Base-by-base conservation (phyloP, 768 basidiomycete species). In the Leccinum boreale region DNA sequence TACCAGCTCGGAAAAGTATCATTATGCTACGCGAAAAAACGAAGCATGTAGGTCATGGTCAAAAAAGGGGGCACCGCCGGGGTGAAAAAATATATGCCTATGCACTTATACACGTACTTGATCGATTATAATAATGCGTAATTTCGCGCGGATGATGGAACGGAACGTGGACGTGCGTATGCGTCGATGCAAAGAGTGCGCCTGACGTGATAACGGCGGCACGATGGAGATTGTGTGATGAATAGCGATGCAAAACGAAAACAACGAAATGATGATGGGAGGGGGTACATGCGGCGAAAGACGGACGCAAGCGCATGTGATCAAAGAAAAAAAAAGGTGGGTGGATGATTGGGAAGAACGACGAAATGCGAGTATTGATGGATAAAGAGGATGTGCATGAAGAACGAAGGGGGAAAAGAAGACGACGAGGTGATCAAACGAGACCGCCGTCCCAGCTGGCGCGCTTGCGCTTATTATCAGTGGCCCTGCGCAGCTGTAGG, bases 381-480 rank as follows among this genome's bases (percentile, higher is more conserved):
- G 63, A 57, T 53, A 59, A 65, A 56, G 45, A 55, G 51, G 52
- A 46, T 47, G 21, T 3, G 42, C 19, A n/a, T 44, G 11, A 2
- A 23, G 26, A 31, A 24, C 50, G 24, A 17, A 31, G 46, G 31
- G 31, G 12, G 5, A 14, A 44, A 33, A 24, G n/a, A 50, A 29
- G 26, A n/a, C 14, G 17, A 54, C 28, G 14, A 29, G 26, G 33
- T 12, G 7, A 12, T 58, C 51, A 76, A 35, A 72, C 73, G 19
- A 66, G 67, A 19, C 73, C 73, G 14, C 81, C 82, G 59, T 83
- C 81, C 81, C 81, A 83, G 60, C 82, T 84, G 36, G 80, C 79
- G 59, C 81, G 74, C 73, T 83, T 83, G 58, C 81, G 74, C 68
- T 84, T 83, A 62, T 82, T 80, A 53, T 84, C 82, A 56, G 58